Percentiles rank a stretch among this genome's conserved stretches.
These are phyloP conservation scores for Chimonanthus praecox DNA, from an alignment of 164 flowering plant species.

Conservation along the genomic window DNA sequence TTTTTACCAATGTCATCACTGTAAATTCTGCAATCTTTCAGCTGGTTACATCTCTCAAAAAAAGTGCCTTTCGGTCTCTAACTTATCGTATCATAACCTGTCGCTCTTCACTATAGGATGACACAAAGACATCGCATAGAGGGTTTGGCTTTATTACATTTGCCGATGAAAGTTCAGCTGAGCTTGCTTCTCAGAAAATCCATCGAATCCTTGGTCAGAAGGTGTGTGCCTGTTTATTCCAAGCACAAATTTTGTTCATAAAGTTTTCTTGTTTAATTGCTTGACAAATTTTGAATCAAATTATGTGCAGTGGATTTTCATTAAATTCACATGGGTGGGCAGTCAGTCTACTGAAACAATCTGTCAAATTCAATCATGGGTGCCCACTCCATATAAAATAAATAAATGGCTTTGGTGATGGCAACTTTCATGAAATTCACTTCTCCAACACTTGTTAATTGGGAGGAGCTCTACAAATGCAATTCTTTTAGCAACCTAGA, in stretches of 20 bases:
- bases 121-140: slow-evolving; percentile 15
- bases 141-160: slow-evolving; percentile 24
- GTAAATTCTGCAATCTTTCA: too few relatives aligned
- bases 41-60: too few relatives aligned
- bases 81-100: not conserved
- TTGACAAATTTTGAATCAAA: not conserved
- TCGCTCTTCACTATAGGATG: slow-evolving; percentile 13
- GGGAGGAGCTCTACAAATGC: not conserved
- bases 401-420: too few relatives aligned
- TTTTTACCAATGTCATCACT: not conserved
- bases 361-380: not conserved
- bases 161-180: slow-evolving; percentile 21
- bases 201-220: slow-evolving; percentile 18
- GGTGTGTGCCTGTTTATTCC: slow-evolving; percentile 2
- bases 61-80: too few relatives aligned
- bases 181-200: slow-evolving; percentile 21
- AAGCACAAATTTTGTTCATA: not conserved
- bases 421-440: not conserved
- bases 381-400: too few relatives aligned
- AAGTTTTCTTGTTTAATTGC: not conserved
- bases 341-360: not conserved
- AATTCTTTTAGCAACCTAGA: not conserved
- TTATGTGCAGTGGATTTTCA: not conserved
- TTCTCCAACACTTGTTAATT: not conserved
- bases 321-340: not conserved